Percentiles rank a stretch among this genome's conserved stretches.
phyloP scores from a whole-genome alignment of 2,329 filamentous ascomycete genomes.

The Microcera coccophila region DNA sequence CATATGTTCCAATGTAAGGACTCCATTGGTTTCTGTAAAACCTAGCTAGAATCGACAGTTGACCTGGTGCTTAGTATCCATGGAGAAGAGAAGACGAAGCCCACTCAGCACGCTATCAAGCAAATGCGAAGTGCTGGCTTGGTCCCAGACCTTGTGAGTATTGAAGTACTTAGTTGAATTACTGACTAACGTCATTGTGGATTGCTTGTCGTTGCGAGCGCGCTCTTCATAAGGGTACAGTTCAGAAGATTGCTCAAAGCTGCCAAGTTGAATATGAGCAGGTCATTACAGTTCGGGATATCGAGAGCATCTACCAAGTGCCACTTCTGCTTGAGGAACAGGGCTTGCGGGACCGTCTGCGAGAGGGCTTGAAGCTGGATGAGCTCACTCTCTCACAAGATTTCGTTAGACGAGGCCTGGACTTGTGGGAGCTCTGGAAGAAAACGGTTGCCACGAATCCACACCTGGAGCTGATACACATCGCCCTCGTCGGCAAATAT shows the following conservation, averaged over 20 bases:
- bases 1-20: constrained; percentile 77
- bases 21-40: not conserved
- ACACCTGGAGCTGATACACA: constrained; percentile 61
- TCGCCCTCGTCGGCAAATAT: constrained; percentile 93
- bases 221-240: constrained; percentile 67
- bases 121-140: constrained; percentile 77
- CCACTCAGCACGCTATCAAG: constrained; percentile 86
- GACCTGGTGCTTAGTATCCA: no score
- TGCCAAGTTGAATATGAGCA: constrained; percentile 85
- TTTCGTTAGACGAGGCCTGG: not conserved
- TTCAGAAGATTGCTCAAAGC: constrained; percentile 82
- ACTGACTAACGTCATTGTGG: constrained; percentile 36
- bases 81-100: constrained; percentile 90
- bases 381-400: constrained; percentile 39
- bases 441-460: constrained; percentile 33
- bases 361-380: constrained; percentile 58
- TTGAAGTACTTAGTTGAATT: not conserved
- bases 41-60: constrained; percentile 15
- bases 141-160: constrained; percentile 61
- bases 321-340: constrained; percentile 87
- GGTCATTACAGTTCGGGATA: constrained; percentile 84
- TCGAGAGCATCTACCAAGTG: constrained; percentile 89
- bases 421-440: not conserved
- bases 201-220: constrained; percentile 90
- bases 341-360: constrained; percentile 61